phyloP scores from a whole-genome alignment of 1,284 basidiomycete species.

The Ganoderma sinense region DNA sequence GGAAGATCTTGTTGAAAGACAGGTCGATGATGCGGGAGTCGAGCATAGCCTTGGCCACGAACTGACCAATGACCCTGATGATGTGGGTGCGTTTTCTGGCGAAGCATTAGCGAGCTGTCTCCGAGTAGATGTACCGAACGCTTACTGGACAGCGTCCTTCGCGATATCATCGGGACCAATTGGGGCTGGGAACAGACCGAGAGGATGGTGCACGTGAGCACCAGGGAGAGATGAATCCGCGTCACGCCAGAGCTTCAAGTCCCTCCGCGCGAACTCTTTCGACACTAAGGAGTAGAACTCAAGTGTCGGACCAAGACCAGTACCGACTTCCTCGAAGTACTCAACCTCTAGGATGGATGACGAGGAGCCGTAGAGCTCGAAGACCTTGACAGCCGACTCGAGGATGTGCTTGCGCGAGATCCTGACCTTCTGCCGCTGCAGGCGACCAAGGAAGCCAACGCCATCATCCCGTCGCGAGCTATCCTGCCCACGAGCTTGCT shows the following conservation, averaged over 20 bases:
- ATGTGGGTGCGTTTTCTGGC: conserved; percentile 81
- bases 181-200: conserved; percentile 91
- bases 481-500: conserved; percentile 74
- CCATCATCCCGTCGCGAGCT: conserved; percentile 86
- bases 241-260: conserved; percentile 92
- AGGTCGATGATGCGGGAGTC: conserved; percentile 98
- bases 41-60: conserved; percentile 97
- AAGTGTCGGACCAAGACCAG: conserved; percentile 96
- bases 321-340: conserved; percentile 99
- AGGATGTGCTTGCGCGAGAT: conserved; percentile 95
- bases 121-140: conserved; percentile 27
- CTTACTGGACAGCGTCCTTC: conserved; percentile 77
- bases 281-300: conserved; percentile 97
- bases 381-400: conserved; percentile 97
- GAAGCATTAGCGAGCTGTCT: conserved; percentile 7
- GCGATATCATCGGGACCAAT: conserved; percentile 69
- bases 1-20: conserved; percentile 92
- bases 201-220: conserved; percentile 80
- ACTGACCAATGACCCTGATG: conserved; percentile 92
- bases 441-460: conserved; percentile 89
- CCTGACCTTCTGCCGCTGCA: conserved; percentile 96
- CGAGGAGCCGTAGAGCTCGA: conserved; percentile 95
- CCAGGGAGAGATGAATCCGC: conserved; percentile 72
- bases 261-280: conserved; percentile 89
- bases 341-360: conserved; percentile 96